Percentiles rank a stretch among this genome's conserved stretches.
Evolutionary conservation across 106 monocot species (phyloP).

Genomic region (Dioscorea alata): DNA sequence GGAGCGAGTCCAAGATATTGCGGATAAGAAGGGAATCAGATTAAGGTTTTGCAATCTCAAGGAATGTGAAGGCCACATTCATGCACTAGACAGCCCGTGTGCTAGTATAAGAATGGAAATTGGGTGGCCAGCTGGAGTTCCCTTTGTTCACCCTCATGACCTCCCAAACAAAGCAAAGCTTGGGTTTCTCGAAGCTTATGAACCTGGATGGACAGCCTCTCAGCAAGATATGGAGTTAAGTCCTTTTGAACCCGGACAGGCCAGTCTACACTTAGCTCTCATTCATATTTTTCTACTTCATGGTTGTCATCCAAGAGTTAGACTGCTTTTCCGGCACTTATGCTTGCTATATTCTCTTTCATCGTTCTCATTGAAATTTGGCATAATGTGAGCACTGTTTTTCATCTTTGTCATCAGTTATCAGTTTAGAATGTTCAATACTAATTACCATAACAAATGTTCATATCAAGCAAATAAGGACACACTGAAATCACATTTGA

Average conservation of each 20-base stretch:
- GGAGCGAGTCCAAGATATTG: constrained; percentile 85
- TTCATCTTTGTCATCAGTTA: too few relatives aligned
- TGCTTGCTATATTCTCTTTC: not conserved
- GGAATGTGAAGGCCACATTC: constrained; percentile 79
- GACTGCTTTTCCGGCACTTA: not conserved
- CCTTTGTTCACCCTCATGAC: constrained; percentile 98
- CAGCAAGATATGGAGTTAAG: constrained; percentile 91
- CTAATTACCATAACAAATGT: too few relatives aligned
- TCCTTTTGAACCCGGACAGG: constrained; percentile 33
- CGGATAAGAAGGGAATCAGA: constrained; percentile 91
- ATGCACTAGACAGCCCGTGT: constrained; percentile 62
- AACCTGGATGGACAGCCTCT: constrained; percentile 88
- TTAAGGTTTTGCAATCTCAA: constrained; percentile 81
- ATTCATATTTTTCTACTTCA: not conserved
- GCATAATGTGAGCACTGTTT: not conserved
- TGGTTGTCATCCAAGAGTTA: not conserved
- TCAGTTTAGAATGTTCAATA: not conserved
- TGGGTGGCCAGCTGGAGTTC: constrained; percentile 90
- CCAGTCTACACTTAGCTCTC: constrained; percentile 21
- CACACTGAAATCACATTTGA: not conserved
- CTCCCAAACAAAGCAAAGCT: constrained; percentile 93
- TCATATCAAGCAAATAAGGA: too few relatives aligned
- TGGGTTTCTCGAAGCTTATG: constrained; percentile 91
- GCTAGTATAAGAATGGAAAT: constrained; percentile 64
- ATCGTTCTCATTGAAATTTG: not conserved